A percentile compares a stretch with the other conserved stretches of the same genome.
Evolutionary conservation across 257 asterid genomes (phyloP).

Genomic region (Solanum infundibuliforme): DNA sequence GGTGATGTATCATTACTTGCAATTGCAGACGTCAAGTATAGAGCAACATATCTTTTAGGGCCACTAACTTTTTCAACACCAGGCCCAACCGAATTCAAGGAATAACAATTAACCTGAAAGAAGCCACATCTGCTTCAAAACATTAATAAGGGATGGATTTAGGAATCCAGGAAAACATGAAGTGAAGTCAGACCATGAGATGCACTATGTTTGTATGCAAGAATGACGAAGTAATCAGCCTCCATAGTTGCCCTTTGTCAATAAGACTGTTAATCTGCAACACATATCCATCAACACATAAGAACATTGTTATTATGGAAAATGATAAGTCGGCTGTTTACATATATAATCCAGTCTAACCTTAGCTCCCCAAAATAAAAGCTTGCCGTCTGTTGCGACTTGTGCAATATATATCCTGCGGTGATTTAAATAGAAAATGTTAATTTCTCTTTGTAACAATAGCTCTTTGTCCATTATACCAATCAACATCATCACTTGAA

Average conservation of each 20-base stretch:
- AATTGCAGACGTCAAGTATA: conserved; percentile 66
- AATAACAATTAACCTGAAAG: conserved; percentile 75
- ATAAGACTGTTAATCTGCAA: conserved; percentile 78
- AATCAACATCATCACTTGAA: neutral
- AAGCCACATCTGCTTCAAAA: conserved; percentile 1
- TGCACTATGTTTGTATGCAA: conserved; percentile 79
- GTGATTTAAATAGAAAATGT: neutral
- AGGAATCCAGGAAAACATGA: neutral
- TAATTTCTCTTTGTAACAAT: neutral
- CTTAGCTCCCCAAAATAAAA: conserved; percentile 86
- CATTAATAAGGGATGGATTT: neutral
- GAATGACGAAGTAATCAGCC: conserved; percentile 76
- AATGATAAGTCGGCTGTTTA: neutral
- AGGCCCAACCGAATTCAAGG: conserved; percentile 74
- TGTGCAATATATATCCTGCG: conserved; percentile 68
- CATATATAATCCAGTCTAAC: conserved; percentile 21
- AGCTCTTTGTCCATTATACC: neutral
- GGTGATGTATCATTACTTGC: conserved; percentile 44
- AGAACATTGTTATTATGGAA: neutral
- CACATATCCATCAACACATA: neutral
- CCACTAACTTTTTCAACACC: conserved; percentile 62
- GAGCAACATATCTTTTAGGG: conserved; percentile 55
- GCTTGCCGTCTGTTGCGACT: conserved; percentile 48
- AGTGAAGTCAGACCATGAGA: conserved; percentile 56
- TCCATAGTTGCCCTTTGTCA: conserved; percentile 78